These are phyloP conservation scores for Bidens hawaiensis DNA, from an alignment of 140 eudicot species.

Conservation along the genomic window DNA sequence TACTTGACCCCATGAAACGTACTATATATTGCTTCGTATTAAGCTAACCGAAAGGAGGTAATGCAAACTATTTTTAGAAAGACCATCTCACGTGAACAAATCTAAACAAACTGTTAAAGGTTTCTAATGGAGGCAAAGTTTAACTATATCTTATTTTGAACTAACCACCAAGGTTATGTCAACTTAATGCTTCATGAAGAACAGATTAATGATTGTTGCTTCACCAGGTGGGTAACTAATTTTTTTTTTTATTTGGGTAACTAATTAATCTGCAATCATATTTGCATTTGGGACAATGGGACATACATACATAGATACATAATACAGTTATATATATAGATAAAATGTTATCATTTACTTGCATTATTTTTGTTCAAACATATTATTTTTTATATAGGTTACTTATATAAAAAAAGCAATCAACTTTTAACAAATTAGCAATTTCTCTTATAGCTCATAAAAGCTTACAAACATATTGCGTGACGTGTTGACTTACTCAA, in stretches of 20 bases:
- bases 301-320: constrained; percentile 1
- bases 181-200: constrained; percentile 1
- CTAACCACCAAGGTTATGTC: constrained; percentile 13
- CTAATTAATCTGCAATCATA: constrained; percentile 15
- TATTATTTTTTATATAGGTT: background rate
- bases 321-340: background rate
- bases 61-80: constrained; percentile 13
- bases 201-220: constrained; percentile 12
- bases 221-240: constrained; percentile 15
- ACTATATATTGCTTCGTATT: background rate
- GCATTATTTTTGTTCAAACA: background rate
- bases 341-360: background rate
- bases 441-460: background rate
- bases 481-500: background rate
- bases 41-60: constrained; percentile 14
- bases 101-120: constrained; percentile 15
- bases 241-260: too few species aligned
- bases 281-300: constrained; percentile 19
- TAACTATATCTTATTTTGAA: background rate
- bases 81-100: constrained; percentile 19
- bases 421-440: background rate
- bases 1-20: constrained; percentile 21
- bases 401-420: background rate
- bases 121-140: constrained; percentile 21
- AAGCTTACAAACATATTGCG: background rate